Evolutionary conservation across 768 basidiomycete genomes (phyloP).

Genomic region (Lactarius tabidus): DNA sequence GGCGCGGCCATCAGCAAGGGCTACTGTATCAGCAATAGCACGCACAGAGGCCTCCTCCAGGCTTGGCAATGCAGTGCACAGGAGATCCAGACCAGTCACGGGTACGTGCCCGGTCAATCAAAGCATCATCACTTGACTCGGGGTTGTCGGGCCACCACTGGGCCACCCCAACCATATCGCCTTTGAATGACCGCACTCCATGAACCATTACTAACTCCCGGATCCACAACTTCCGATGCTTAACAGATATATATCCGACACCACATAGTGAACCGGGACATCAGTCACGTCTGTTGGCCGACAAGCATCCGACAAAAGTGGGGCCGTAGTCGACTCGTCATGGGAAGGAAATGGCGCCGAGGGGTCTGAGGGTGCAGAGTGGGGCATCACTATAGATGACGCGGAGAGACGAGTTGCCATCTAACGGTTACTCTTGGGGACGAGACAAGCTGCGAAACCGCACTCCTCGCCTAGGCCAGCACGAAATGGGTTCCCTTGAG

Average conservation of each 20-base stretch:
- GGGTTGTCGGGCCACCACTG: too few relatives aligned
- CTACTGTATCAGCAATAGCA: too few relatives aligned
- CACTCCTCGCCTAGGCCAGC: too few relatives aligned
- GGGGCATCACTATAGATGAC: constrained; percentile 70
- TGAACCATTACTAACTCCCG: neutral
- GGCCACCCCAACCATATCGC: too few relatives aligned
- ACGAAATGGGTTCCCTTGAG: neutral
- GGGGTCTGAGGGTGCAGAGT: constrained; percentile 19
- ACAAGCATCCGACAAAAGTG: constrained; percentile 34
- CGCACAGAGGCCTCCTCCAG: too few relatives aligned
- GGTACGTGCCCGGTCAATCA: neutral
- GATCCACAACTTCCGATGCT: neutral
- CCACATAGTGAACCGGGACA: too few relatives aligned
- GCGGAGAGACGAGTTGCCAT: constrained; percentile 51
- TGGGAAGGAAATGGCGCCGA: constrained; percentile 18
- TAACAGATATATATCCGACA: neutral
- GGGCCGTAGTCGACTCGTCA: constrained; percentile 28
- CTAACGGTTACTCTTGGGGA: too few relatives aligned
- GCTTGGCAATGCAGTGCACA: too few relatives aligned
- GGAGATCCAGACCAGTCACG: neutral
- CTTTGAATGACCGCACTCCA: neutral
- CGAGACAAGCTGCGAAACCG: too few relatives aligned
- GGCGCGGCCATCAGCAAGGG: too few relatives aligned
- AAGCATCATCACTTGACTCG: neutral
- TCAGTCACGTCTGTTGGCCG: too few relatives aligned